Conservation (phyloP, 1,139 yeast genomes). For the Chernovozyma aurita region DNA sequence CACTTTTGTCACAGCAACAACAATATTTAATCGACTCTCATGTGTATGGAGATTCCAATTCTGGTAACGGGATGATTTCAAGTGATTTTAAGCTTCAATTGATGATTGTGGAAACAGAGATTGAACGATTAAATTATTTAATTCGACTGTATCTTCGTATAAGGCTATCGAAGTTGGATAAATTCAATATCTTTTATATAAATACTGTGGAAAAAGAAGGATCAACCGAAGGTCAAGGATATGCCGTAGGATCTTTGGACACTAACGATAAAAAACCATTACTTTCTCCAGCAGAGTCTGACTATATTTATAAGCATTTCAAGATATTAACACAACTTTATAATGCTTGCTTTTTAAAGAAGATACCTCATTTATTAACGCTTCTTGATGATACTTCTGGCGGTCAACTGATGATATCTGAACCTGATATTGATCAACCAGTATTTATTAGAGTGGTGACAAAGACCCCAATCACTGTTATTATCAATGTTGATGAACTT, state of each 20-base stretch:
- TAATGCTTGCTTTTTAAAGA: constrained; percentile 60
- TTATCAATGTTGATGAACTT: constrained; percentile 45
- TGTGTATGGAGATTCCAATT: constrained; percentile 43
- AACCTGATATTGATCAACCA: constrained; percentile 70
- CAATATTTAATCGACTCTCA: constrained; percentile 65
- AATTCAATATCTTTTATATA: constrained; percentile 54
- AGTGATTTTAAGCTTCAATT: constrained; percentile 73
- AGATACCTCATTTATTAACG: constrained; percentile 65
- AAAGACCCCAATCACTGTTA: constrained; percentile 21
- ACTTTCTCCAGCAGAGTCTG: constrained; percentile 57
- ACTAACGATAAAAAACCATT: constrained; percentile 17
- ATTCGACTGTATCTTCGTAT: constrained; percentile 77
- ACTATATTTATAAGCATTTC: constrained; percentile 61
- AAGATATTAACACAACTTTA: constrained; percentile 62
- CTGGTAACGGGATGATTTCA: constrained; percentile 34
- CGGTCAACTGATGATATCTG: constrained; percentile 71
- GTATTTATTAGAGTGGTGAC: constrained; percentile 65
- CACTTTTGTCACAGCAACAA: constrained; percentile 61
- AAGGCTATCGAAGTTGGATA: constrained; percentile 70
- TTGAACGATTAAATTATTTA: constrained; percentile 80
- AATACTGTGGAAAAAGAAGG: constrained; percentile 20
- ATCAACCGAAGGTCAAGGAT: background rate
- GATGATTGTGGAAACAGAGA: constrained; percentile 84
- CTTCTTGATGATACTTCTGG: constrained; percentile 76
- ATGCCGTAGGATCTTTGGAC: too few relatives aligned